phyloP scores from a whole-genome alignment of 163 green algal genomes.

The Trebouxia gelatinosa region DNA sequence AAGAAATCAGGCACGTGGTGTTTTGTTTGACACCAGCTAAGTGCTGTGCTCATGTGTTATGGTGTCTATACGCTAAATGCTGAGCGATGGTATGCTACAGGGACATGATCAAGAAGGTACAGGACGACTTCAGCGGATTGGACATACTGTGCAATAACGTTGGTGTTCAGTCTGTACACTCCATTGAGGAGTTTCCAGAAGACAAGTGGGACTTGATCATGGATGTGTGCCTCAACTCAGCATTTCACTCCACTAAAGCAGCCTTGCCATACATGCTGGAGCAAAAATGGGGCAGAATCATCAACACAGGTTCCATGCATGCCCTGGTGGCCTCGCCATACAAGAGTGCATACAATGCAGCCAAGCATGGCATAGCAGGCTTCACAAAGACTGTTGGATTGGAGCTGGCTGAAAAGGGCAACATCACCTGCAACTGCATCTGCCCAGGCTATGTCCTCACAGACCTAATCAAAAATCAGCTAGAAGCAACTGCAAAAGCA shows the following conservation, averaged over 20 bases:
- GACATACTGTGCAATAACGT: conserved; percentile 52
- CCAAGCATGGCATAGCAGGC: conserved; percentile 77
- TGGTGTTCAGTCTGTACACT: conserved; percentile 81
- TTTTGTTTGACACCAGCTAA: background rate
- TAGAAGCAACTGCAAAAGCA: conserved; percentile 68
- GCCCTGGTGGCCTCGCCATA: conserved; percentile 85
- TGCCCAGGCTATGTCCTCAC: conserved; percentile 81
- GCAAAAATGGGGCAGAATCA: conserved; percentile 66
- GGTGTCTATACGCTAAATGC: background rate
- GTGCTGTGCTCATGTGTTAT: background rate
- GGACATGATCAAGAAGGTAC: conserved; percentile 24
- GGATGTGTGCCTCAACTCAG: conserved; percentile 67
- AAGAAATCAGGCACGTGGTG: conserved; percentile 48
- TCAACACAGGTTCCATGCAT: conserved; percentile 93
- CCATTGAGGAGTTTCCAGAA: conserved; percentile 82
- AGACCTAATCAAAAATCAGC: conserved; percentile 77
- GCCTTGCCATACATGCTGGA: conserved; percentile 83
- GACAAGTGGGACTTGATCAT: conserved; percentile 84
- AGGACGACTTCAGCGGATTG: conserved; percentile 16
- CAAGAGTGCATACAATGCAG: conserved; percentile 90
- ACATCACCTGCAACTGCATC: conserved; percentile 86
- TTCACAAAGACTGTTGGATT: conserved; percentile 87
- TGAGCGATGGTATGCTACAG: background rate
- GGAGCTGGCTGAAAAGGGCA: conserved; percentile 70
- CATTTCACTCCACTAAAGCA: conserved; percentile 84